phyloP scores from a whole-genome alignment of 345 rosid species.

The Odontarrhena argentea region DNA sequence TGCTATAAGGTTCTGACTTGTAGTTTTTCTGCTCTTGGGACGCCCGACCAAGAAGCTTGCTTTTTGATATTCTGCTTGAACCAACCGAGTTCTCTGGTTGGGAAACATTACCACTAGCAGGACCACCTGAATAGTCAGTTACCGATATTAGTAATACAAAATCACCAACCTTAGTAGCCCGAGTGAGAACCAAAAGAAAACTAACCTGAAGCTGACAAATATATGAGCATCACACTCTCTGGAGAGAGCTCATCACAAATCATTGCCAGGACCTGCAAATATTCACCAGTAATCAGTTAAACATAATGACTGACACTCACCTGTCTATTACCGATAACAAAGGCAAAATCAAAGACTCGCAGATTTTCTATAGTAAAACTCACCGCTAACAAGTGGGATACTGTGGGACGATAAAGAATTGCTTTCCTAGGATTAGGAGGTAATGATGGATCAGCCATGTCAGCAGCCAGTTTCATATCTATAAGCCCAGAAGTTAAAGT shows the following conservation, averaged over 20 bases:
- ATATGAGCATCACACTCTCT: slow-evolving; percentile 75
- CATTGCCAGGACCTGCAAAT: slow-evolving; percentile 83
- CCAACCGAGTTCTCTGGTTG: slow-evolving; percentile 57
- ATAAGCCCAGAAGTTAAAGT: slow-evolving; percentile 82
- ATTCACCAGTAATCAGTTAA: not conserved
- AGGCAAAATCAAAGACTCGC: not conserved
- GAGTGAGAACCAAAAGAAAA: slow-evolving; percentile 32
- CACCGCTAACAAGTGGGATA: slow-evolving; percentile 84
- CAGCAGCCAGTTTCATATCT: slow-evolving; percentile 73
- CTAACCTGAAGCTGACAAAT: slow-evolving; percentile 85
- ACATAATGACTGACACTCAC: not conserved
- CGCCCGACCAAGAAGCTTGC: slow-evolving; percentile 51
- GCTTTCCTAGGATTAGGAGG: slow-evolving; percentile 93
- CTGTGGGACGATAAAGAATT: slow-evolving; percentile 84
- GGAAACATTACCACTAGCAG: slow-evolving; percentile 44
- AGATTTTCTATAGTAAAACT: slow-evolving; percentile 44
- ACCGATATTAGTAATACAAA: slow-evolving; percentile 24
- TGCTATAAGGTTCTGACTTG: slow-evolving; percentile 50
- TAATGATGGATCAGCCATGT: slow-evolving; percentile 69
- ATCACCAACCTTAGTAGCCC: slow-evolving; percentile 26
- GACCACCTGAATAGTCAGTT: slow-evolving; percentile 58
- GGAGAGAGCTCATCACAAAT: slow-evolving; percentile 85
- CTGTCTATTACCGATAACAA: not conserved
- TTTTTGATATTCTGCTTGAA: slow-evolving; percentile 62
- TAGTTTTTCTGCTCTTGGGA: slow-evolving; percentile 56